Base-by-base conservation (phyloP, 1,139 yeast genomes). In the Meyerozyma smithsonii region DNA sequence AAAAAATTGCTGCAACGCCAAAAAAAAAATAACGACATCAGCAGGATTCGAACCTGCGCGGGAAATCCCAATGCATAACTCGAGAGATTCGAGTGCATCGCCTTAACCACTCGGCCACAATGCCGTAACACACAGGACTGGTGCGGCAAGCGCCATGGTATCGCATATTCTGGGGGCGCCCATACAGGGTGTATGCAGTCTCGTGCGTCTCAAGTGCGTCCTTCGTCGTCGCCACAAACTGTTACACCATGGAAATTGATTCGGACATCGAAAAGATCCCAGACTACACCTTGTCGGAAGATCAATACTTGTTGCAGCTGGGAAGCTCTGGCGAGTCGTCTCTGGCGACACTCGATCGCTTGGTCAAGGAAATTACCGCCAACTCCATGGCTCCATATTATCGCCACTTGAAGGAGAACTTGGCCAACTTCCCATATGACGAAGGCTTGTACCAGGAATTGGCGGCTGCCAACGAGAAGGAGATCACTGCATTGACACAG, bases 21-120 rank as follows among this genome's bases (percentile, higher is more conserved):
- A 43, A 49, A 59, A 60, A 59, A 62, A 64, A 59, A 59, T 58
- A 44, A 46, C 87, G 87, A 79, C 86, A 80, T 79, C 84, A 74
- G 85, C 87, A 80, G 87, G 87, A 81, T 79, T 81, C 82, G 87
- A 81, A 81, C 88, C 87, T 81, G 85, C 86, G 88, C 85, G 85
- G 87, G 85, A 77, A 73, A 72, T 75, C 82, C 85, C 88, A 84
- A 80, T 74, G 79, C 80, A 66, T 62, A 66, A 57, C 72, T 56
- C 64, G 49, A 50, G 56, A 8, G 15, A 67, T 80, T 81, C 86
- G 83, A 81, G 83, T 81, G 85, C 80, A 73, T 77, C 84, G 79
- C 84, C 83, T 78, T 78, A 79, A 77, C 84, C 84, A 72, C 84
- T 79, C 83, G 83, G 84, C 79, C 83, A 78, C 76, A 72, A 74